Conservation (phyloP, 2,329 filamentous ascomycete genomes). For the Penicillium hordei region DNA sequence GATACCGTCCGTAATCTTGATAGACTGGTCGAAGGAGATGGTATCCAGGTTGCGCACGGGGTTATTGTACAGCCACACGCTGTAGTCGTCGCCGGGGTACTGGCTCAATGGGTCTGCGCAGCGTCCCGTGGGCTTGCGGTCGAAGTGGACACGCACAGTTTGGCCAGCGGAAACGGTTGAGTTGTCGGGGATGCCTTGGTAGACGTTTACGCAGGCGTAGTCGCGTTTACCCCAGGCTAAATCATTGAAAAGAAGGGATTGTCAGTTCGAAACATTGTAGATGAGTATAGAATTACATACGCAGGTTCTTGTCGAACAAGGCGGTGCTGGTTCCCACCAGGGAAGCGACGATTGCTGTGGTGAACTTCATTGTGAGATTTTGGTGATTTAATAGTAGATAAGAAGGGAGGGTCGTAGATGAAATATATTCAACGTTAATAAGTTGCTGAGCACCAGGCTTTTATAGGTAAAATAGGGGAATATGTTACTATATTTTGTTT, state of each 20-base stretch:
- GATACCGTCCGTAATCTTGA: slow-evolving; percentile 24
- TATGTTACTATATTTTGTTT: not conserved
- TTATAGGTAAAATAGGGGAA: not conserved
- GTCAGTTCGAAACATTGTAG: not conserved
- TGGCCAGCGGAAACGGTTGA: slow-evolving; percentile 29
- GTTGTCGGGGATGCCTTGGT: slow-evolving; percentile 34
- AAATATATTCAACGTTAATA: not conserved
- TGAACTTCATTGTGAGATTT: slow-evolving; percentile 31
- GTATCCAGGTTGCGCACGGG: slow-evolving; percentile 25
- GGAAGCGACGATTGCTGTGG: slow-evolving; percentile 24
- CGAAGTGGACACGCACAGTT: slow-evolving; percentile 28
- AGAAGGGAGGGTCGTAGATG: not conserved
- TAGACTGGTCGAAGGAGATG: slow-evolving; percentile 22
- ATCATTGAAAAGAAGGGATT: not conserved
- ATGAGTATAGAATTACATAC: slow-evolving; percentile 17
- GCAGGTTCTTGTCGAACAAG: slow-evolving; percentile 35
- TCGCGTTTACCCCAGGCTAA: slow-evolving; percentile 38
- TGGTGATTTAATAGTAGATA: not conserved
- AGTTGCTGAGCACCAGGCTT: not conserved
- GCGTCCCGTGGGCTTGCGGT: slow-evolving; percentile 28
- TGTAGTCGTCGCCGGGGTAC: slow-evolving; percentile 27
- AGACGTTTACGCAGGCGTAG: slow-evolving; percentile 35
- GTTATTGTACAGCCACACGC: slow-evolving; percentile 33
- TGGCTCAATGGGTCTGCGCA: slow-evolving; percentile 24
- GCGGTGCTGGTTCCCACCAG: slow-evolving; percentile 28